Percentiles rank a stretch among this genome's conserved stretches.
Evolutionary conservation across 2,329 filamentous ascomycete species (phyloP).

Genomic region (Aspergillus neoniger): DNA sequence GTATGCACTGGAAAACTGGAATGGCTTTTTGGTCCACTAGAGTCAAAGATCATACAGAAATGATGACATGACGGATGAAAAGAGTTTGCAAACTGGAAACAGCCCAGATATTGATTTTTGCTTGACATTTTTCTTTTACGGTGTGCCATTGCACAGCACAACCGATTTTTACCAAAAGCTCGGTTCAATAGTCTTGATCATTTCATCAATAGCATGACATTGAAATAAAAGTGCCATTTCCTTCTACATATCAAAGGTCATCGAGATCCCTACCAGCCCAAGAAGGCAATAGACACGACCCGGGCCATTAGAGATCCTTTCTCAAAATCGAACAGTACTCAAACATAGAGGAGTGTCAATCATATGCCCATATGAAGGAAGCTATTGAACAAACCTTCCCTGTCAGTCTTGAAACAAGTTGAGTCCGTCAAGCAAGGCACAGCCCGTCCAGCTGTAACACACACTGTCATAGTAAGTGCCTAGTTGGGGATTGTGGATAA

Average conservation of each 20-base stretch:
- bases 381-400: not conserved
- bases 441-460: not conserved
- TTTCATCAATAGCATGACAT: not conserved
- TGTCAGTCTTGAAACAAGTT: not conserved
- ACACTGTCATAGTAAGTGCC: not conserved
- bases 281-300: not conserved
- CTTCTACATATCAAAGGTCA: not conserved
- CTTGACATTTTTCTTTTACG: not conserved
- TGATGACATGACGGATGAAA: not conserved
- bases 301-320: not conserved
- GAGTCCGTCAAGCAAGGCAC: not conserved
- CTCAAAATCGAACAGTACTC: not conserved
- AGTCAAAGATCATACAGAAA: not conserved
- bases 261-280: not conserved
- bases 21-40: not conserved
- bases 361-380: too few relatives aligned
- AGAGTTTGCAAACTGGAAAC: not conserved
- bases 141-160: too few relatives aligned
- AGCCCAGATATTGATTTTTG: not conserved
- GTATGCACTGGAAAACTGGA: conserved; percentile 34
- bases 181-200: not conserved
- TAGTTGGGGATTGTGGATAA: too few relatives aligned
- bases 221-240: not conserved
- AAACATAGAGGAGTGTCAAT: not conserved
- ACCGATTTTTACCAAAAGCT: not conserved